Percentiles rank a stretch among this genome's conserved stretches.
Conservation (phyloP, 768 basidiomycete genomes). For the Gymnopilus junonius region DNA sequence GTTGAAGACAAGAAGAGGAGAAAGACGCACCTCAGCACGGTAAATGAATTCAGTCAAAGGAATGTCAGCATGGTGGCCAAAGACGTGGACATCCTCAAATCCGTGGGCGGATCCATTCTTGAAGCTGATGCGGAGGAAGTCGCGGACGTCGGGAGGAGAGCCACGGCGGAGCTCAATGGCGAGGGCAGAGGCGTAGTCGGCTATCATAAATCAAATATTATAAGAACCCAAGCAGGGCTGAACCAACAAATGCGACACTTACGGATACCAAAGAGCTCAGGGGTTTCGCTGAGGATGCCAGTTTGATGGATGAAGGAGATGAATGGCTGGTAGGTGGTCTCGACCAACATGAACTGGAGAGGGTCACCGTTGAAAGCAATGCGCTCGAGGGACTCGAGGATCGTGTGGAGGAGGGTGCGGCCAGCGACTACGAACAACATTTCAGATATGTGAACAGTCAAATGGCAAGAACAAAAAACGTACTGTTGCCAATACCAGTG, state of each 20-base stretch:
- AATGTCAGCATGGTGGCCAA: conserved; percentile 76
- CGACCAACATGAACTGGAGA: conserved; percentile 76
- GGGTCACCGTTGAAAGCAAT: conserved; percentile 82
- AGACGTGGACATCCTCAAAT: conserved; percentile 74
- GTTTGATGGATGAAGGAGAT: conserved; percentile 86
- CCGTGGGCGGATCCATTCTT: conserved; percentile 74
- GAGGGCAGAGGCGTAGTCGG: conserved; percentile 74
- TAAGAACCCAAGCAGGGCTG: neutral
- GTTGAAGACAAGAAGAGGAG: neutral
- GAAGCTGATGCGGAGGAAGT: conserved; percentile 86
- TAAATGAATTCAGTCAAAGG: conserved; percentile 87
- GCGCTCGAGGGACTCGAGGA: conserved; percentile 73
- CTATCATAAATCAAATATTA: conserved; percentile 40
- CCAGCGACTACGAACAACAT: conserved; percentile 64
- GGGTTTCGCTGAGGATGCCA: conserved; percentile 59
- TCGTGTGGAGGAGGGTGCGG: conserved; percentile 73
- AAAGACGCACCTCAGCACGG: conserved; percentile 64
- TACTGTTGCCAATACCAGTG: conserved; percentile 78
- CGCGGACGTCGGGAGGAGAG: conserved; percentile 73
- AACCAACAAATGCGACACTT: conserved; percentile 32
- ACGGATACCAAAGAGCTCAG: conserved; percentile 69
- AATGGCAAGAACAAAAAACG: conserved; percentile 29
- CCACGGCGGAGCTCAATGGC: conserved; percentile 82
- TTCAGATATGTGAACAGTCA: neutral
- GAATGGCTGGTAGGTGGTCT: conserved; percentile 90